phyloP scores from a whole-genome alignment of 2,329 filamentous ascomycete species.

The Beauveria varroae region DNA sequence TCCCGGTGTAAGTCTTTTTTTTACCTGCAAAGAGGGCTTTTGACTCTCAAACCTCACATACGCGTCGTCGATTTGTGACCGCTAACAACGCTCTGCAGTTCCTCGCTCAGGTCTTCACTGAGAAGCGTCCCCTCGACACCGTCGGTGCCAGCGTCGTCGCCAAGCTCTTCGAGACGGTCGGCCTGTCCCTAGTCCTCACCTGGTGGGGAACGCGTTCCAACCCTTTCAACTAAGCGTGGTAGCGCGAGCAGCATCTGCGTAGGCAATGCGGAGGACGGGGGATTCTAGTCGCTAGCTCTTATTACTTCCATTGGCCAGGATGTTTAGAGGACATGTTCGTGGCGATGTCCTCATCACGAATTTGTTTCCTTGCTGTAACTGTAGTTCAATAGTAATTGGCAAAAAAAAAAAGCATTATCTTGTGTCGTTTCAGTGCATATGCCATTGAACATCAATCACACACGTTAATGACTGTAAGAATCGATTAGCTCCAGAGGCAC shows the following conservation, averaged over 20 bases:
- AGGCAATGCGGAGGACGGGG: neutral
- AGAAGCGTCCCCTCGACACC: conserved; percentile 88
- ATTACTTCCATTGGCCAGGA: neutral
- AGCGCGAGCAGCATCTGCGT: conserved; percentile 1
- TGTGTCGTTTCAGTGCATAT: too few species aligned
- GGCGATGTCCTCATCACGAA: neutral
- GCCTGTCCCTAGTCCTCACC: conserved; percentile 83
- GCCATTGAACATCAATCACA: too few species aligned
- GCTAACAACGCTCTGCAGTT: conserved; percentile 46
- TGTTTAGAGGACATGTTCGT: neutral
- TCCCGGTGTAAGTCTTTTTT: conserved; percentile 61
- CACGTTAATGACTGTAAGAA: too few species aligned
- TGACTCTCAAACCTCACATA: neutral
- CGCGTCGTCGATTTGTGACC: too few species aligned
- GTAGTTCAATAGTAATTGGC: conserved; percentile 8
- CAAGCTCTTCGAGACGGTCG: conserved; percentile 87
- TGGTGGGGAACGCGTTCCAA: conserved; percentile 97
- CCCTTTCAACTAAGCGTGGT: conserved; percentile 64
- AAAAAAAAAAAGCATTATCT: neutral
- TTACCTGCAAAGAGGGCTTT: neutral
- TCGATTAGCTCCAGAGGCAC: too few species aligned
- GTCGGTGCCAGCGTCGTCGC: conserved; percentile 77
- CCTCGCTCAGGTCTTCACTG: conserved; percentile 76
- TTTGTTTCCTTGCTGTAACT: conserved; percentile 7
- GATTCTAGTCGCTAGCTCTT: neutral